Conservation (phyloP, 257 asterid species). For the Linderniella brevidens region DNA sequence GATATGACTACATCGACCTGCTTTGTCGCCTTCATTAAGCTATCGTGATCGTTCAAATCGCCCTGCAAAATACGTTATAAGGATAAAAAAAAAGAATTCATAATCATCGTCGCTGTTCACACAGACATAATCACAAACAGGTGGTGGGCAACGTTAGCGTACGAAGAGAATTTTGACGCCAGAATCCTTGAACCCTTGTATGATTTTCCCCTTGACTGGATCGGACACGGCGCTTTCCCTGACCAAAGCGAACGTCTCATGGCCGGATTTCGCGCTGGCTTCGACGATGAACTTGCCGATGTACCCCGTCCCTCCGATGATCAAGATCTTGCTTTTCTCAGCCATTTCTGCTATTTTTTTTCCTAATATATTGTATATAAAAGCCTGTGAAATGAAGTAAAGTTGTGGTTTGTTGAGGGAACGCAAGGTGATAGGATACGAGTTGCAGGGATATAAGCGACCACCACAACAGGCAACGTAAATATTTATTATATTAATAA, state of each 20-base stretch:
- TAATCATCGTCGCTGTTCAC: neutral
- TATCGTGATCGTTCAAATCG: conserved; percentile 39
- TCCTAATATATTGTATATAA: too few relatives aligned
- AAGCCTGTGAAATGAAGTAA: too few relatives aligned
- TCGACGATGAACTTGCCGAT: conserved; percentile 56
- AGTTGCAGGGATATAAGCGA: too few relatives aligned
- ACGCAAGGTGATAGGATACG: too few relatives aligned
- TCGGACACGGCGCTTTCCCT: conserved; percentile 37
- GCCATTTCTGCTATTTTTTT: conserved; percentile 19
- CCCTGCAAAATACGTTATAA: conserved; percentile 21
- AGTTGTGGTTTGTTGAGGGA: too few relatives aligned
- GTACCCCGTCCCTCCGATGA: conserved; percentile 70
- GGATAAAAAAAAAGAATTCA: neutral
- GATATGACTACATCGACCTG: conserved; percentile 65
- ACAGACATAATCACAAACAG: neutral
- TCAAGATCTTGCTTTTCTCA: conserved; percentile 49
- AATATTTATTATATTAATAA: too few relatives aligned
- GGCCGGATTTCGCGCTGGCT: conserved; percentile 49
- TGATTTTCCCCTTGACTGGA: conserved; percentile 33
- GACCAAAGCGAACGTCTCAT: conserved; percentile 48
- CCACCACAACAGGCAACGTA: too few relatives aligned
- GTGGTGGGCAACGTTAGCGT: conserved; percentile 3
- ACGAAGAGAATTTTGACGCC: conserved; percentile 45
- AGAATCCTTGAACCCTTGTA: conserved; percentile 31
- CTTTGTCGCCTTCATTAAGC: conserved; percentile 49